Percentiles rank a stretch among this genome's conserved stretches.
Conservation (phyloP, 2,329 filamentous ascomycete genomes). For the Neoscytalidium dimidiatum region DNA sequence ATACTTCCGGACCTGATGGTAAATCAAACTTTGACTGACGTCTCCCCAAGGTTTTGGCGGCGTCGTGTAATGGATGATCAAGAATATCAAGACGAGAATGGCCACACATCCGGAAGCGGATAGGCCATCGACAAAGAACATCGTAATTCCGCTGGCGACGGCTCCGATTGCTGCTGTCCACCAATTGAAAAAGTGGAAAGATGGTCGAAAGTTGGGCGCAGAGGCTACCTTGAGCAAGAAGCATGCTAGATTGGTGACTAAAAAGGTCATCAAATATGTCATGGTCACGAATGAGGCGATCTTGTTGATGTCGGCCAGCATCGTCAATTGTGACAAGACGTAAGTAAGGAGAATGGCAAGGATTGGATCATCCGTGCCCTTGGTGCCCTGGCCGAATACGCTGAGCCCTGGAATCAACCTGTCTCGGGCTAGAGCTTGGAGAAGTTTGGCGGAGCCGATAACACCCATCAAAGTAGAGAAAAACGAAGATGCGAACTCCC, state of each 20-base stretch:
- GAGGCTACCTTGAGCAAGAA: slow-evolving; percentile 85
- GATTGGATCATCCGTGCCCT: slow-evolving; percentile 71
- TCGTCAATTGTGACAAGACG: slow-evolving; percentile 72
- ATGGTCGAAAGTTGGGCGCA: slow-evolving; percentile 84
- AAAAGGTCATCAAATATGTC: slow-evolving; percentile 90
- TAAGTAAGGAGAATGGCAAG: slow-evolving; percentile 77
- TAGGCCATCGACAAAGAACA: slow-evolving; percentile 87
- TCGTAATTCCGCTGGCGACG: slow-evolving; percentile 73
- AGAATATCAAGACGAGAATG: slow-evolving; percentile 73
- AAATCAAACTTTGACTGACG: slow-evolving; percentile 86
- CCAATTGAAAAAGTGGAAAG: slow-evolving; percentile 88
- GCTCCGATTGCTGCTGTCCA: slow-evolving; percentile 76
- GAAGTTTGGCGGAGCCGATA: slow-evolving; percentile 79
- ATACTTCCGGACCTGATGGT: slow-evolving; percentile 86
- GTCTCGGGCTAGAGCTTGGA: slow-evolving; percentile 81
- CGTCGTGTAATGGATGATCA: slow-evolving; percentile 81
- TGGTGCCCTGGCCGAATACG: slow-evolving; percentile 73
- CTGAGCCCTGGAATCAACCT: slow-evolving; percentile 74
- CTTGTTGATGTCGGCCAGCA: slow-evolving; percentile 82
- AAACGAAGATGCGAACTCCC: slow-evolving; percentile 79
- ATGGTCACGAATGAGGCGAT: slow-evolving; percentile 90
- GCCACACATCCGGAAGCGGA: slow-evolving; percentile 77
- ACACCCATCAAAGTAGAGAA: slow-evolving; percentile 89
- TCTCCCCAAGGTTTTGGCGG: slow-evolving; percentile 89
- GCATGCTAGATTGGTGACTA: slow-evolving; percentile 84